These are phyloP conservation scores for Fusarium sarcochroum DNA, from an alignment of 2,329 filamentous ascomycete species.

Conservation along the genomic window DNA sequence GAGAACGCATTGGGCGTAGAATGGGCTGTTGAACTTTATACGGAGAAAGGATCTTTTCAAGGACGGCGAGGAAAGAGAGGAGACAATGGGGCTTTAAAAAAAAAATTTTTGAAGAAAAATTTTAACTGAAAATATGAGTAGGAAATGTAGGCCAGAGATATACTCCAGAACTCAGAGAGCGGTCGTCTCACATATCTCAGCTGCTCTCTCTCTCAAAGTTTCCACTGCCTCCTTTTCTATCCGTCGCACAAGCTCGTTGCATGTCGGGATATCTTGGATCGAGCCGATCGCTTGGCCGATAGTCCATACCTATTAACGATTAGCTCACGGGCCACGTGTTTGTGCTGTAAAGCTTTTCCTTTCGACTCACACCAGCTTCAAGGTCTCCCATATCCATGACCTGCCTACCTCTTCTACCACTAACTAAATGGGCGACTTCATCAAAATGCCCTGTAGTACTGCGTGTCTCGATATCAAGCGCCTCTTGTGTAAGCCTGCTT, in stretches of 20 bases:
- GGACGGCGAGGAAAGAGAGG: too few species aligned
- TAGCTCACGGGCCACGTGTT: conserved; percentile 11
- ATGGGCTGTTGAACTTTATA: too few species aligned
- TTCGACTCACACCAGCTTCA: conserved; percentile 86
- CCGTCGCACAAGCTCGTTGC: conserved; percentile 75
- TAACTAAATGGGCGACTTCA: conserved; percentile 89
- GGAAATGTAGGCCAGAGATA: too few species aligned
- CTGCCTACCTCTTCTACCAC: conserved; percentile 89
- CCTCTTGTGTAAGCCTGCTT: conserved; percentile 88
- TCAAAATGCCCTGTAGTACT: conserved; percentile 89
- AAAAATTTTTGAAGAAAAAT: too few species aligned
- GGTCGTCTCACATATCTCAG: too few species aligned
- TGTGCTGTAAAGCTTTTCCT: too few species aligned
- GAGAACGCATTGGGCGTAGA: too few species aligned
- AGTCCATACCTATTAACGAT: conserved; percentile 83
- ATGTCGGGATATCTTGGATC: conserved; percentile 87
- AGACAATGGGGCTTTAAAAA: too few species aligned
- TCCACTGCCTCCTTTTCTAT: conserved; percentile 84
- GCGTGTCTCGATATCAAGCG: conserved; percentile 84
- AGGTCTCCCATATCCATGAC: conserved; percentile 94
- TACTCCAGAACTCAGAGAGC: too few species aligned
- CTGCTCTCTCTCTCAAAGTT: conserved; percentile 72
- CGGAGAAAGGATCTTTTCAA: too few species aligned
- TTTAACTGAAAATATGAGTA: too few species aligned
- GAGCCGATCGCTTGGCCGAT: conserved; percentile 94